These are phyloP conservation scores for Fusarium hainanense DNA, from an alignment of 2,329 filamentous ascomycete species.

Conservation along the genomic window DNA sequence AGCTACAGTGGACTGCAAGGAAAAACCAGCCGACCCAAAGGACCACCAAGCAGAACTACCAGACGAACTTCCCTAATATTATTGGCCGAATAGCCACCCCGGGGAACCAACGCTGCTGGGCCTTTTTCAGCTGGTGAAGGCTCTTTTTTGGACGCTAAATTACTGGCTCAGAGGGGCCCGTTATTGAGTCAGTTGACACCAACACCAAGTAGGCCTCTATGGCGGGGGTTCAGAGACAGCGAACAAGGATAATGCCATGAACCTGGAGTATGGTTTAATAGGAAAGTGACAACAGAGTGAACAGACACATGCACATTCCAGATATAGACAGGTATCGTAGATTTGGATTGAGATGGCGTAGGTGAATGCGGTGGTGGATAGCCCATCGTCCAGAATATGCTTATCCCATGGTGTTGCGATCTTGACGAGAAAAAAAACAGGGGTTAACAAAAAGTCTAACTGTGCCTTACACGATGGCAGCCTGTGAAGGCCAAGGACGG, in stretches of 20 bases:
- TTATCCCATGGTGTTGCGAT: constrained; percentile 15
- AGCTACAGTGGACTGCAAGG: background rate
- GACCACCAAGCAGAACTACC: constrained; percentile 22
- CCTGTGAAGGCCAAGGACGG: constrained; percentile 29
- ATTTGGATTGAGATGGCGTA: background rate
- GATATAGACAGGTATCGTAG: background rate
- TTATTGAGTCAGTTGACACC: constrained; percentile 39
- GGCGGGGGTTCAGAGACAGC: constrained; percentile 15
- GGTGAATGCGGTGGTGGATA: constrained; percentile 3
- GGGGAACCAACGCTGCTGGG: constrained; percentile 29
- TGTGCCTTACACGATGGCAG: constrained; percentile 7
- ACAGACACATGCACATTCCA: background rate
- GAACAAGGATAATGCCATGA: constrained; percentile 10
- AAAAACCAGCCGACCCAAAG: constrained; percentile 18
- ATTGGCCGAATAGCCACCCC: constrained; percentile 30
- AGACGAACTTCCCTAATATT: constrained; percentile 3
- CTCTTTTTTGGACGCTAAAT: constrained; percentile 32
- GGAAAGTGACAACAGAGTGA: constrained; percentile 8
- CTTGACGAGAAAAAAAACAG: constrained; percentile 12
- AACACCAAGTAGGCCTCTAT: constrained; percentile 27
- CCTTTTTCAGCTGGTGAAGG: constrained; percentile 33
- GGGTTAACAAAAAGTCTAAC: constrained; percentile 5
- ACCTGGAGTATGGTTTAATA: constrained; percentile 15
- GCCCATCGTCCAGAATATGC: constrained; percentile 6
- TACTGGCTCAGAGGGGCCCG: constrained; percentile 24